A percentile compares a stretch with the other conserved stretches of the same genome.
phyloP scores from a whole-genome alignment of 768 basidiomycete species.

The Boletus vermiculosoides region DNA sequence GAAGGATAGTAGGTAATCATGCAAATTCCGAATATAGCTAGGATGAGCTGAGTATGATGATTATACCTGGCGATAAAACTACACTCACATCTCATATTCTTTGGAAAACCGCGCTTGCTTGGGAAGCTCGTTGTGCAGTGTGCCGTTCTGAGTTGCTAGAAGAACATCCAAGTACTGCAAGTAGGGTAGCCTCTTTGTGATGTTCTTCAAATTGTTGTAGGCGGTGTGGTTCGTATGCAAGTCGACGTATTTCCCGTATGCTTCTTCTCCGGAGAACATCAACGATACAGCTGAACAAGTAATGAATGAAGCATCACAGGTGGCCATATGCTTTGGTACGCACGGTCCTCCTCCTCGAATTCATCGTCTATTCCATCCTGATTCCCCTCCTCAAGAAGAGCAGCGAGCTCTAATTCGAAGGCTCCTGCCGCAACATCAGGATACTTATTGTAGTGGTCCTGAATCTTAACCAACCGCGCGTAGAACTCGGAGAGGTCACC shows the following conservation, averaged over 20 bases:
- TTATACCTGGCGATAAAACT: conserved; percentile 3
- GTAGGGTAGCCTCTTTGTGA: conserved; percentile 83
- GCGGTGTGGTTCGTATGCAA: conserved; percentile 84
- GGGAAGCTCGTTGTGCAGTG: conserved; percentile 66
- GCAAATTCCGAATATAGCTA: conserved; percentile 82
- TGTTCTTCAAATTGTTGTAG: conserved; percentile 86
- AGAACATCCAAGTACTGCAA: conserved; percentile 91
- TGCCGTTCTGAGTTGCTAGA: conserved; percentile 57
- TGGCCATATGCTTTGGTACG: conserved; percentile 34
- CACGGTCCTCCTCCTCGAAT: conserved; percentile 81
- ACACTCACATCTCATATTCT: conserved; percentile 74
- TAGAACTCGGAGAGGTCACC: conserved; percentile 94
- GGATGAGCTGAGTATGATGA: conserved; percentile 8
- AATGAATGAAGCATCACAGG: conserved; percentile 9
- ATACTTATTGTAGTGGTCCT: conserved; percentile 95
- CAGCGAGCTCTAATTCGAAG: conserved; percentile 81
- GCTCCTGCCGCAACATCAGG: conserved; percentile 82
- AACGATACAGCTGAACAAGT: conserved; percentile 62
- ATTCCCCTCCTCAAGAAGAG: conserved; percentile 74
- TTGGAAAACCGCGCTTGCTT: conserved; percentile 66
- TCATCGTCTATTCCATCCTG: conserved; percentile 70
- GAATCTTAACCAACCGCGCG: conserved; percentile 90
- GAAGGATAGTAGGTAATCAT: conserved; percentile 85
- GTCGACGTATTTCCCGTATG: conserved; percentile 93
- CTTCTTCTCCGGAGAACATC: conserved; percentile 95